Evolutionary conservation across 805 yeast genomes (phyloP), one percentile per base, ranked within the genome.

Genomic region (Candida ascalaphidarum): DNA sequence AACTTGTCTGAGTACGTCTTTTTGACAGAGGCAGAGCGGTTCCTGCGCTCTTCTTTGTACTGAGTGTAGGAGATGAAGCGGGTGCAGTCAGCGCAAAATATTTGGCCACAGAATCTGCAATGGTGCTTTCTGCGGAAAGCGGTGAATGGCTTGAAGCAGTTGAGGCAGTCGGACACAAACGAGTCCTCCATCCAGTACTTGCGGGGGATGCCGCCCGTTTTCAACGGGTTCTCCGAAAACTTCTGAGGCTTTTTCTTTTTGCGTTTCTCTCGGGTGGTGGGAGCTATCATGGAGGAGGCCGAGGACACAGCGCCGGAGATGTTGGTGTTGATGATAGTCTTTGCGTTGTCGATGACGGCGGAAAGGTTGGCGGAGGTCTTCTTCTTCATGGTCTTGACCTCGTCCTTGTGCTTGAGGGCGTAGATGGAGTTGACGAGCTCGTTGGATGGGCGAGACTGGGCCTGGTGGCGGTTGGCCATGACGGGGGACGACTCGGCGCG

Each of bases 141-240:
- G 1, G 81, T 73, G 47, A 89, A 89, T 3, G 74, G 72, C 30
- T 76, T 68, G 31, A 81, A 83, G 52, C 97, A 89, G 11, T 79
- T 68, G 33, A 85, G 74, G 46, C 98, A 89, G 36, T 85, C 92
- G 7, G 78, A 71, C 0, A 94, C 95, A 34, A 85, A 82, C 23
- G 89, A 82, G 57, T 89, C 96, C 44, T 88, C 85, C 84, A 89
- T 79, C 98, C 98, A 89, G 50, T 85, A 89, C 46, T 85, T 89
- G 34, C 72, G 71, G 2, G 81, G 76, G 4, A 79, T 64, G 2
- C 80, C 76, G 22, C 70, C 70, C 23, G 46, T 52, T 34, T 63
- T 63, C 31, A 63, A 50, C 1, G 70, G 70, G 28, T 63, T 63
- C 25, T 61, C 58, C 2, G 61, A 55, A 5, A 51, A 36, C 18